Evolutionary conservation across 306 rosid species (phyloP), one percentile per base, ranked within the genome.

Genomic region (Alnus rubra): DNA sequence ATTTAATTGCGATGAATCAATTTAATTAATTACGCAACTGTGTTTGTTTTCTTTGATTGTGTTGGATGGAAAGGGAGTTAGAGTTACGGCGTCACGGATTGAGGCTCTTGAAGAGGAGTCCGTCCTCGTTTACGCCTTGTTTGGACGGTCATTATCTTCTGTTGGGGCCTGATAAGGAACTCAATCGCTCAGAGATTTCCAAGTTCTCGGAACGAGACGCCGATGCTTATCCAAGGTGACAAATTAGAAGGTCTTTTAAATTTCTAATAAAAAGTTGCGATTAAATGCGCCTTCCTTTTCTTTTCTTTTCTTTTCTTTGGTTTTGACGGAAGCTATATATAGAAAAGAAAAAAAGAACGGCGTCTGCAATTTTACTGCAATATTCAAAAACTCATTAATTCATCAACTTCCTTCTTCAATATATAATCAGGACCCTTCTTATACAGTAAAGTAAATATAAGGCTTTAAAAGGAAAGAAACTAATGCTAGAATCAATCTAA

Each of bases 101-200:
- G 88, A 93, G 87, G 92, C 79, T 93, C 67, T 83, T 95, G 82
- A 91, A 81, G 86, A 85, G 98, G 85, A 91, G 78, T 86, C 97
- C 98, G 5, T 88, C 98, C 42, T 95, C 99, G 53, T 90, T 95
- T 77, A 95, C 97, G 71, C 99, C 99, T 1, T 93, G 97, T 86
- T 87, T 95, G 63, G 98, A 91, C 39, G 98, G 99, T 53, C 86
- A 92, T 0, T 93, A 91, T 85, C 99, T 95, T 80, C 91, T 95
- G 30, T 73, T 91, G 42, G 98, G 99, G 2, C 90, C 90, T 65
- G 87, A 91, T 55, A 88, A 89, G 79, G 82, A 91, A 0, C 82
- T 88, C 54, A 93, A 95, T 82, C 71, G 89, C 50, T 87, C 97
- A 1, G 92, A 95, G 88, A 93, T 93, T 74, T 90, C 96, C 14